These are phyloP conservation scores for Aspergillus fijiensis DNA, from an alignment of 2,329 filamentous ascomycete species.

Conservation along the genomic window DNA sequence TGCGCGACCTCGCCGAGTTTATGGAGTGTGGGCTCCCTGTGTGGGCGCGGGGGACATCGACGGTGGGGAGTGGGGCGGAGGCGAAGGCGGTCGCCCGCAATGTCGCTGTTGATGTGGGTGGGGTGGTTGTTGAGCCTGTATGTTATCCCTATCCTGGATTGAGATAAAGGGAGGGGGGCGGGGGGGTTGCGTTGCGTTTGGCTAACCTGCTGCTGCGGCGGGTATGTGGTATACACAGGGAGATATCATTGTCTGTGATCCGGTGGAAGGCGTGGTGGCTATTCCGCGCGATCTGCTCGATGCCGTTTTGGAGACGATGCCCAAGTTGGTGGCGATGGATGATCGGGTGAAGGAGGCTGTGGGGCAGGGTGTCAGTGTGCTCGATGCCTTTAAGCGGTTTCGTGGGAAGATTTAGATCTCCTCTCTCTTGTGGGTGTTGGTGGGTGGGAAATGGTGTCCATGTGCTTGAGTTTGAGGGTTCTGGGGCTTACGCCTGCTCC, in stretches of 20 bases:
- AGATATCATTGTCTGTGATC: conserved; percentile 70
- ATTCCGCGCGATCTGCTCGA: conserved; percentile 63
- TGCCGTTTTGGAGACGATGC: conserved; percentile 61
- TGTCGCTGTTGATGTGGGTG: conserved; percentile 41
- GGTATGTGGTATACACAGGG: conserved; percentile 39
- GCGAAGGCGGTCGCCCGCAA: conserved; percentile 43
- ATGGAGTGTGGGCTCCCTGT: conserved; percentile 56
- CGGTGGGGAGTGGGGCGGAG: conserved; percentile 47
- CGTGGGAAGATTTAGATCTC: conserved; percentile 29
- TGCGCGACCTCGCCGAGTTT: conserved; percentile 65
- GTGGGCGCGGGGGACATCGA: conserved; percentile 46
- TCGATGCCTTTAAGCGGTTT: conserved; percentile 65
- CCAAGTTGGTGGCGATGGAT: conserved; percentile 54
- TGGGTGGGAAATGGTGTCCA: background rate
- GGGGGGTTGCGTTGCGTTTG: background rate
- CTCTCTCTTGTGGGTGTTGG: background rate
- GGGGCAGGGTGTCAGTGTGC: conserved; percentile 59
- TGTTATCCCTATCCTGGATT: conserved; percentile 13
- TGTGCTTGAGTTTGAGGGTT: background rate
- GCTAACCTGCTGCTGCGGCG: conserved; percentile 6
- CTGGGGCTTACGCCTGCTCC: background rate
- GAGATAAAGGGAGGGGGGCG: background rate
- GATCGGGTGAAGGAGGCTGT: conserved; percentile 65
- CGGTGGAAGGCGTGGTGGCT: conserved; percentile 66
- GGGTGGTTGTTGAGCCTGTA: conserved; percentile 45